Conservation (phyloP, 2,329 filamentous ascomycete species). For the Cladosporium halotolerans region DNA sequence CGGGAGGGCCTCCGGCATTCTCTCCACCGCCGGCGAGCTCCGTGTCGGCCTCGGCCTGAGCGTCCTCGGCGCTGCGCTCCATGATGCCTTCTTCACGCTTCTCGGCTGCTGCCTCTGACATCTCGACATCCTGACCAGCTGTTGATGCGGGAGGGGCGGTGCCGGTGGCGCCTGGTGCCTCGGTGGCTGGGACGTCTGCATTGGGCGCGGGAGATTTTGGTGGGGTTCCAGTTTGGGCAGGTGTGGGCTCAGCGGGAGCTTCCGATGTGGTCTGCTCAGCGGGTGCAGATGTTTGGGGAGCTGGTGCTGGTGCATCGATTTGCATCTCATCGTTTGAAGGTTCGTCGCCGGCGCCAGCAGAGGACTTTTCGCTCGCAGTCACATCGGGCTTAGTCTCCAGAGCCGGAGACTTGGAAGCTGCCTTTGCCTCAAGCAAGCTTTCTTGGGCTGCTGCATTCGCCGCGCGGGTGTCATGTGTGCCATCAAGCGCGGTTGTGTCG, state of each 20-base stretch:
- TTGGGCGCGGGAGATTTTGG: conserved; percentile 14
- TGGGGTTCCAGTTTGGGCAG: conserved; percentile 24
- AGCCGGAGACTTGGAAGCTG: conserved; percentile 15
- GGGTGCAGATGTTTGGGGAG: conserved; percentile 2
- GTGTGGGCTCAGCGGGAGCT: conserved; percentile 27
- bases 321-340: conserved; percentile 32
- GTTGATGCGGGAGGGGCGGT: conserved; percentile 9
- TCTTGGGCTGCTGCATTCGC: conserved; percentile 22
- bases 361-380: conserved; percentile 13
- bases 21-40: conserved; percentile 21
- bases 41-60: conserved; percentile 25
- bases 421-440: conserved; percentile 23
- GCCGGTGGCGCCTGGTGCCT: neutral
- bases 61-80: conserved; percentile 26
- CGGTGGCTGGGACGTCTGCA: conserved; percentile 1
- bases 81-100: conserved; percentile 27
- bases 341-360: conserved; percentile 22
- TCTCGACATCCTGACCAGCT: conserved; percentile 20
- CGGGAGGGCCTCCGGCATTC: conserved; percentile 16
- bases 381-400: conserved; percentile 6
- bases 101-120: conserved; percentile 19
- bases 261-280: neutral
- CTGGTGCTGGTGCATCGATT: conserved; percentile 13
- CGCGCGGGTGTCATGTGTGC: conserved; percentile 14
- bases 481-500: conserved; percentile 25